Evolutionary conservation across 352 stramenopile species (phyloP), one percentile per base, ranked within the genome.

Genomic region (Phytophthora sp.): DNA sequence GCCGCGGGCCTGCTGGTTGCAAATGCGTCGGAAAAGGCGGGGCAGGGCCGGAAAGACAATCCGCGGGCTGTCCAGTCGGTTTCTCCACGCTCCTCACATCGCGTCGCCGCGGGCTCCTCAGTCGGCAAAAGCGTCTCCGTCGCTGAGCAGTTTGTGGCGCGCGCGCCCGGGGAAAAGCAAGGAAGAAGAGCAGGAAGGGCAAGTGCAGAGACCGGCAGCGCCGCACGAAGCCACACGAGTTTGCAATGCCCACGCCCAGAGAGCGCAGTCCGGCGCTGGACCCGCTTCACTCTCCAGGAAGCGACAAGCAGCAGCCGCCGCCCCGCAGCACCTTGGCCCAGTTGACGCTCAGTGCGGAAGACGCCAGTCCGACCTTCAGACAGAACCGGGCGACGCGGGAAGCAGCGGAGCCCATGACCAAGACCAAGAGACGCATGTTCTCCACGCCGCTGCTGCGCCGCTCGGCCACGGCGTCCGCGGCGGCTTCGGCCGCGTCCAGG

Each of bases 381-480:
- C 30, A 60, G 24, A 50, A 70, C 13, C 38, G 44, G 30, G 17
- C 41, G 18, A 48, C 30, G 21, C 26, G 59, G 21, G 43, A 67
- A 6, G 12, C 34, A 42, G 23, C 27, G 38, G 57, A 68, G 10
- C 38, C 46, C 45, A 72, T 64, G 50, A 32, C 23, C 21, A 74
- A 61, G 23, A 62, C 26, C 30, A 84, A 83, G 48, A 59, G 56
- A 61, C 75, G 69, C 30, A 69, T 76, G 41, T 84, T 84, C 48
- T 65, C 68, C 15, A 67, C 58, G 20, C 70, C 76, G 17, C 45
- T 67, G 57, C 37, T 85, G 30, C 62, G 61, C 21, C 62, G 64
- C 21, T 72, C 76, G 8, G 75, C 77, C n/a, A 78, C 73, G 27
- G 66, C 66, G 3, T 77, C 72, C 45, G 58, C 74, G 4, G 74